Base-by-base conservation (phyloP, 371 early-diverging fungal genomes). In the Circinella minor region DNA sequence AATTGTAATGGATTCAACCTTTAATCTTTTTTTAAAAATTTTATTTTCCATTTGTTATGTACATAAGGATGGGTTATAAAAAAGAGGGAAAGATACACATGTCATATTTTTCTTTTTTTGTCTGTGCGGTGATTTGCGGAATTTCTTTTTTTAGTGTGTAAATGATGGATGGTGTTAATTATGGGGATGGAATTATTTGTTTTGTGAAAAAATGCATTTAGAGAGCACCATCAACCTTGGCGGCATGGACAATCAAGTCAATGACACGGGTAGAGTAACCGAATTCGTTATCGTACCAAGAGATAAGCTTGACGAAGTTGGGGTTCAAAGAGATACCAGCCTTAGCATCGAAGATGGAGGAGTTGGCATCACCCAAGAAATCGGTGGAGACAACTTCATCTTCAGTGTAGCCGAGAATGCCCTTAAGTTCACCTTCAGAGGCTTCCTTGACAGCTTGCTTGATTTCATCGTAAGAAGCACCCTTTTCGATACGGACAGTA, bases 371-470 rank as follows among this genome's bases (percentile, higher is more conserved):
- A 70, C 95, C 94, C 81, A 94, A 87, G 83, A 99, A 98, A 85
- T 99, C 99, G 70, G 90, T 88, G 67, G 99, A 98, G 74, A 99
- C 99, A 66, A 99, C 98, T 38, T 93, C 92, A 81, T 99, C 99
- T 74, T 94, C 93, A 64, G 99, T 98, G 90, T 95, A 94, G 72
- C 89, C 96, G 62, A 99, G 86, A 72, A 99, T 93, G 71, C 98
- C 98, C 89, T 96, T 96, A 80, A 98, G 81, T 54, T 85, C 83
- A 62, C 84, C 79, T 75, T 94, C 90, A 70, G 95, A 87, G 63
- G 95, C 92, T 81, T 87, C 81, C 92, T 95, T 94, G 84, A 97
- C 78, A 74, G 86, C 93, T 6, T 78, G 82, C 83, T 95, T 95
- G 86, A 98, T 96, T 76, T 95, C 88, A 39, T 93, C 94, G 82